Evolutionary conservation across 2,329 filamentous ascomycete species (phyloP).

Genomic region (Xylariomycetidae sp.): DNA sequence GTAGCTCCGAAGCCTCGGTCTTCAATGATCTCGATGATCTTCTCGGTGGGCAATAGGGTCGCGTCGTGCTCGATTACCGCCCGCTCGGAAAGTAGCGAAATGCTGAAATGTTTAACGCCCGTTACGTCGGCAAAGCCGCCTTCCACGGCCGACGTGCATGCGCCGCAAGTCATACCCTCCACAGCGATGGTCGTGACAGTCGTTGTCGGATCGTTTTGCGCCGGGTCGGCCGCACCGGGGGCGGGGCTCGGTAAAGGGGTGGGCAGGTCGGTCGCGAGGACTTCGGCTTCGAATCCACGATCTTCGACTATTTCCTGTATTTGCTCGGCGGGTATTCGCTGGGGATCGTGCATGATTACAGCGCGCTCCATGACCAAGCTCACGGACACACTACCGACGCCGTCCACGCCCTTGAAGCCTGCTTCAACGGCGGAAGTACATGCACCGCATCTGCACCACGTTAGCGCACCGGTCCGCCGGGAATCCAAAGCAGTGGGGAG

Average conservation of each 20-base stretch:
- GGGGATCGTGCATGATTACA: constrained; percentile 84
- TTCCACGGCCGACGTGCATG: constrained; percentile 81
- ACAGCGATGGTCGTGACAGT: constrained; percentile 72
- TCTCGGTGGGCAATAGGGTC: constrained; percentile 41
- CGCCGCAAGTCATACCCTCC: constrained; percentile 86
- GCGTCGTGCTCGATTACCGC: constrained; percentile 80
- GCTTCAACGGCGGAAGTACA: constrained; percentile 95
- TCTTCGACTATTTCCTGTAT: constrained; percentile 86
- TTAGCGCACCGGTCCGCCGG: no score
- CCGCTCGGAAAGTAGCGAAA: constrained; percentile 77
- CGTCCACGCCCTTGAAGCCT: constrained; percentile 76
- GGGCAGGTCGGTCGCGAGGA: constrained; percentile 75
- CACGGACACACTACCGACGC: constrained; percentile 81
- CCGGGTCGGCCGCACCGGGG: constrained; percentile 21
- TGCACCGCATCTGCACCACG: constrained; percentile 68
- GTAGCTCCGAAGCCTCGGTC: constrained; percentile 76
- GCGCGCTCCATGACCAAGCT: constrained; percentile 93
- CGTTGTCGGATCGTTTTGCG: constrained; percentile 31
- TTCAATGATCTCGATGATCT: constrained; percentile 55
- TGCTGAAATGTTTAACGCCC: constrained; percentile 70
- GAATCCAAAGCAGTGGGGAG: no score
- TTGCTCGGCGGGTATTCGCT: constrained; percentile 64
- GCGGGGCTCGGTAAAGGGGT: constrained; percentile 40
- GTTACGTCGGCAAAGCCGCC: constrained; percentile 68
- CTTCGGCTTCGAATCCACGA: constrained; percentile 81